Conservation (phyloP, 169 alveolate species). For the Theileria parva region DNA sequence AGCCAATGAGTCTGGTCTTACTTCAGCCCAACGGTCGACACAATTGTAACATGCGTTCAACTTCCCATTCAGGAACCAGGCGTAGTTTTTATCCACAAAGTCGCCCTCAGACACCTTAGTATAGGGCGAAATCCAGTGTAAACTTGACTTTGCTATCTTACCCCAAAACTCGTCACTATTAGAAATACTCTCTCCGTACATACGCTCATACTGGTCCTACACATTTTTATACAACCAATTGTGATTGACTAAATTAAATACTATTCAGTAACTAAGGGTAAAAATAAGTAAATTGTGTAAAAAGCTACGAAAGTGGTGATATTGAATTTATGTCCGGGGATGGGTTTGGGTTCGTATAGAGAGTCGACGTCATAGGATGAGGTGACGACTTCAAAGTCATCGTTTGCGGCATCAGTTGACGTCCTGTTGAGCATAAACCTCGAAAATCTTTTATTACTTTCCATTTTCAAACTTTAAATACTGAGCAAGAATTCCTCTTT, state of each 20-base stretch:
- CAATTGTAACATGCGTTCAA: conserved; percentile 90
- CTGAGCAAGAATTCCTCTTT: too few species aligned
- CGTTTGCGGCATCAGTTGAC: conserved; percentile 1
- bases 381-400: not conserved
- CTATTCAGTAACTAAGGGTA: too few species aligned
- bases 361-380: conserved; percentile 51
- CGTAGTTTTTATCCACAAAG: conserved; percentile 71
- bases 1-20: conserved; percentile 81
- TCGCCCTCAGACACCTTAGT: conserved; percentile 62
- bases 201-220: conserved; percentile 66
- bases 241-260: too few species aligned
- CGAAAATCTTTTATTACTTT: not conserved
- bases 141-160: conserved; percentile 32
- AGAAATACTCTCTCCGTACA: conserved; percentile 68
- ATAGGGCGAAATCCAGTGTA: conserved; percentile 56
- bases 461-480: not conserved
- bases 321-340: conserved; percentile 46
- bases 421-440: conserved; percentile 6
- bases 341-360: conserved; percentile 23
- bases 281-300: too few species aligned
- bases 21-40: conserved; percentile 92
- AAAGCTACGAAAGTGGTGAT: conserved; percentile 25
- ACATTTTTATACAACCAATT: not conserved
- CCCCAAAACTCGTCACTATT: conserved; percentile 78
- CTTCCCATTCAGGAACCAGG: conserved; percentile 89